These are phyloP conservation scores for Paragyromitra xinjiangensis DNA, from an alignment of 495 filamentous ascomycete species.

Conservation along the genomic window DNA sequence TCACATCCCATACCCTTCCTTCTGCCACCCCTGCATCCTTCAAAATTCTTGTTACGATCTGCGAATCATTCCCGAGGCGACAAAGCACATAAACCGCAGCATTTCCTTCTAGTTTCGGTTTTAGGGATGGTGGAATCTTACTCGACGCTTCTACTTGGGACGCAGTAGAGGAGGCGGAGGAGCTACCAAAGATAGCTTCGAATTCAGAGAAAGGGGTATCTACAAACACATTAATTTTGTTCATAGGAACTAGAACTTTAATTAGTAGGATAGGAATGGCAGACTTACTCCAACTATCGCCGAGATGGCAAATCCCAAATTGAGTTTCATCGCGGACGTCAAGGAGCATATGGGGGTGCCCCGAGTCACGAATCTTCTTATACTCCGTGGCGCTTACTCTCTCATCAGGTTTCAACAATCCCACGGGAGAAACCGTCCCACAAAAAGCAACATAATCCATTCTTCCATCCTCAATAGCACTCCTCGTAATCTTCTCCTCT, in stretches of 20 bases:
- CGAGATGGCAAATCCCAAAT: constrained; percentile 79
- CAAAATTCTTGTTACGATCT: constrained; percentile 74
- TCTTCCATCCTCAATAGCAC: constrained; percentile 42
- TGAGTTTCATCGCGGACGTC: constrained; percentile 87
- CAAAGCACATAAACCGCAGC: constrained; percentile 78
- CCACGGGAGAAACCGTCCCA: constrained; percentile 1
- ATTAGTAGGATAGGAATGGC: background rate
- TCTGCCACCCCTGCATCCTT: constrained; percentile 70
- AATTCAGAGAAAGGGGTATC: constrained; percentile 47
- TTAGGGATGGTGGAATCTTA: constrained; percentile 12
- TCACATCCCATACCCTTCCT: constrained; percentile 77
- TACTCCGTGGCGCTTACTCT: constrained; percentile 39
- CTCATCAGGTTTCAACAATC: constrained; percentile 24
- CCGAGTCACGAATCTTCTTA: constrained; percentile 15
- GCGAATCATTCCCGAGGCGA: constrained; percentile 87
- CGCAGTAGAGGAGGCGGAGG: background rate
- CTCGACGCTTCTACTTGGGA: constrained; percentile 1
- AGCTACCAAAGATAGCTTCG: background rate
- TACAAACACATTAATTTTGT: constrained; percentile 1
- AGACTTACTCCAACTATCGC: constrained; percentile 69
- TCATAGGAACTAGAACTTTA: background rate
- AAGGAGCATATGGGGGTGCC: constrained; percentile 21
- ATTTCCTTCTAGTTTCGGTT: constrained; percentile 13
- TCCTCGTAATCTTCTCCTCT: constrained; percentile 52
- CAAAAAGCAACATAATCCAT: constrained; percentile 47